These are phyloP conservation scores for Fraxinus pennsylvanica DNA, from an alignment of 257 asterid species.

Conservation along the genomic window DNA sequence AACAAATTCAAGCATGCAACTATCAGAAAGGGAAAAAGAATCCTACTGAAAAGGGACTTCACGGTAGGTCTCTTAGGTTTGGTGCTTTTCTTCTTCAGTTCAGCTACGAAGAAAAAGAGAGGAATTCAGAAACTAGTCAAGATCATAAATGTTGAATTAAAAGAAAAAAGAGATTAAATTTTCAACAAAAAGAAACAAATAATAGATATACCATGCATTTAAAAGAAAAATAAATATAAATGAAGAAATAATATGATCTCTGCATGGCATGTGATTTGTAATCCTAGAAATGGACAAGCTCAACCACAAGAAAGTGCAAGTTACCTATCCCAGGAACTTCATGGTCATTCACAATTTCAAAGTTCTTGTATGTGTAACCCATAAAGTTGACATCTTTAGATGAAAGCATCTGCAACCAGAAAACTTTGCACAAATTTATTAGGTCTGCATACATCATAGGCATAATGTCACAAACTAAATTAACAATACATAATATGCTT, in stretches of 20 bases:
- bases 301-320: background rate
- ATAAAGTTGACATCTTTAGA: conserved; percentile 94
- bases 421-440: background rate
- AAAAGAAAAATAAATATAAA: too few species aligned
- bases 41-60: conserved; percentile 55
- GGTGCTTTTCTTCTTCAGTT: conserved; percentile 83
- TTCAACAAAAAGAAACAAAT: background rate
- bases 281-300: background rate
- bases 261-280: background rate
- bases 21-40: conserved; percentile 15
- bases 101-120: conserved; percentile 56
- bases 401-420: conserved; percentile 74
- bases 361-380: conserved; percentile 96
- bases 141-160: background rate
- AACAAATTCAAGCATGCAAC: background rate
- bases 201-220: background rate
- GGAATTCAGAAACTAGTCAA: conserved; percentile 7
- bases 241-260: conserved; percentile 1
- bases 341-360: conserved; percentile 85
- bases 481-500: too few species aligned
- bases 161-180: background rate
- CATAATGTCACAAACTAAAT: too few species aligned
- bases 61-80: conserved; percentile 59
- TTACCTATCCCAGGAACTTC: conserved; percentile 75
- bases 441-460: too few species aligned